Conservation (phyloP, 257 asterid genomes). For the Scutellaria barbata region DNA sequence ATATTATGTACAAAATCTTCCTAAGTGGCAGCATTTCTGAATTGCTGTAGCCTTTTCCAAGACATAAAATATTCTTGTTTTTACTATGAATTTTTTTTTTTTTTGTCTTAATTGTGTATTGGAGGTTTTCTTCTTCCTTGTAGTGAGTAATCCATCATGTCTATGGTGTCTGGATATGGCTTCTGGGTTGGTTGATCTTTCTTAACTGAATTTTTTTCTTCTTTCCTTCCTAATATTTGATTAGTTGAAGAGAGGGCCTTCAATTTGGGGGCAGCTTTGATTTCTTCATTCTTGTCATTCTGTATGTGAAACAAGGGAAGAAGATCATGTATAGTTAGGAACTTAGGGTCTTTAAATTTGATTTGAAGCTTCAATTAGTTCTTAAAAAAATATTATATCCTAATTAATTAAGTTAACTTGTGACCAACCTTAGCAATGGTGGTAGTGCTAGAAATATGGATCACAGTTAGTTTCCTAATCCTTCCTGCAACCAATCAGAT, state of each 20-base stretch:
- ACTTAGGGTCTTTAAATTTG: neutral
- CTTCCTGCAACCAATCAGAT: conserved; percentile 62
- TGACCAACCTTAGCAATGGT: conserved; percentile 64
- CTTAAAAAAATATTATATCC: neutral
- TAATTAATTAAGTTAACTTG: neutral
- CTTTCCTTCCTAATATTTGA: conserved; percentile 33
- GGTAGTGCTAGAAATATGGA: conserved; percentile 48
- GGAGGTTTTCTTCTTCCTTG: conserved; percentile 67
- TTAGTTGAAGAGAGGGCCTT: conserved; percentile 36
- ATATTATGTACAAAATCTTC: conserved; percentile 47
- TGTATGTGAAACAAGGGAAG: conserved; percentile 35
- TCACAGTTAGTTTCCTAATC: conserved; percentile 61
- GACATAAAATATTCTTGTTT: conserved; percentile 24
- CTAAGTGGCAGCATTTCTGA: conserved; percentile 55
- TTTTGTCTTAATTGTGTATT: conserved; percentile 57
- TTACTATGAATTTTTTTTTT: neutral
- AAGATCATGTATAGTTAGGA: neutral
- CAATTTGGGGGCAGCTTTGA: conserved; percentile 35
- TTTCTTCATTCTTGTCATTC: conserved; percentile 50
- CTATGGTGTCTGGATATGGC: conserved; percentile 32
- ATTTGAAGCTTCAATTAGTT: conserved; percentile 10
- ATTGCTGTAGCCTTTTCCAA: conserved; percentile 40
- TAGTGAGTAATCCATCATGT: conserved; percentile 77
- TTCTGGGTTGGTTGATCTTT: neutral
- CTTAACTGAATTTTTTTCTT: conserved; percentile 43